Base-by-base conservation (phyloP, 2,329 filamentous ascomycete genomes). In the Davidsoniella eucalypti region DNA sequence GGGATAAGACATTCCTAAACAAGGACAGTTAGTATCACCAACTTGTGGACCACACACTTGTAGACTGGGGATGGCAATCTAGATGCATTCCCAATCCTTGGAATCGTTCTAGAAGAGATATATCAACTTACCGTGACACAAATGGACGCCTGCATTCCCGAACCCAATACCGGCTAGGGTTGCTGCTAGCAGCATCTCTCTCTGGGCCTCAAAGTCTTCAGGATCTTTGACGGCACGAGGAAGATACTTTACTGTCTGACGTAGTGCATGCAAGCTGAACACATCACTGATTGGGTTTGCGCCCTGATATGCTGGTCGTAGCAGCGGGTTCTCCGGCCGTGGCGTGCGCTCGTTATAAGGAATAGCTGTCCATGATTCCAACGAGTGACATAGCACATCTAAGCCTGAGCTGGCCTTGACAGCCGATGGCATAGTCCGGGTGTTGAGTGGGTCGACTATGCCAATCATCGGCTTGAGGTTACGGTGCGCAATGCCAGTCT, bases 271-370 rank as follows among this genome's bases (percentile, higher is more conserved):
- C 17, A 98, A 72, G 3, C 86, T 93, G 70, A 98, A 98, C 57
- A 98, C 90, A 62, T 98, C 92, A 41, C 85, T 93, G 58, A 98
- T 98, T 2, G 92, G 92, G 63, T 98, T 98, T 5, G 92, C 87
- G 39, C 92, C 92, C 65, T 98, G 92, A 62, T 98, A 98, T 0
- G 92, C 88, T 0, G 92, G 92, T 3, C 92, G 75, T 54, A 90
- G 73, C 57, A 98, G 85, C 0, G 93, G 92, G 63, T 98, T 96
- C 3, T 76, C 67, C 0, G 93, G 93, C 2, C 90, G 73, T 0
- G 92, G 92, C 0, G 72, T 78, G 47, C 92, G 80, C 70, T 94
- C 83, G 58, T 84, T 74, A 69, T 87, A 98, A 0, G 93, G 93
- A 55, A 98, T 96, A 2, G 92, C 92, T 0, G 92, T 98, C 87